Evolutionary conservation across 331 rosid species (phyloP).

Genomic region (Telfairia occidentalis): DNA sequence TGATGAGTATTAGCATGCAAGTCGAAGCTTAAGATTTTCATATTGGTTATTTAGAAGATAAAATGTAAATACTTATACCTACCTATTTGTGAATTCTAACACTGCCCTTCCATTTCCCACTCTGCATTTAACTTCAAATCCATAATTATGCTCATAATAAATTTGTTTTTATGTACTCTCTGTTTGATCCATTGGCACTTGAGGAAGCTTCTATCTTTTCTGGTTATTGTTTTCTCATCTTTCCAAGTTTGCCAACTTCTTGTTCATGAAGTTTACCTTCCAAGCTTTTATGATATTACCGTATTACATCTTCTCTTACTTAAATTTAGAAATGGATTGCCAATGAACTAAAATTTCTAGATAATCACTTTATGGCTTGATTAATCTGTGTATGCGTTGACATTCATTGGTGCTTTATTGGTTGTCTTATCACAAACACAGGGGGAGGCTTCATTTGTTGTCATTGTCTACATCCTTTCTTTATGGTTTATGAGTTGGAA

Average conservation of each 20-base stretch:
- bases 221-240: neutral
- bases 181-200: neutral
- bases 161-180: neutral
- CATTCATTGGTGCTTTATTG: neutral
- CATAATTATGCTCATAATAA: neutral
- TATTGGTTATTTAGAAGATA: neutral
- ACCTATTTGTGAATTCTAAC: neutral
- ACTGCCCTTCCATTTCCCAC: neutral
- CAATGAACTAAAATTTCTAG: neutral
- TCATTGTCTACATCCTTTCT: neutral
- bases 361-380: neutral
- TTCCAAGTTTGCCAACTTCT: neutral
- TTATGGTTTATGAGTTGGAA: neutral
- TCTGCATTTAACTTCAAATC: neutral
- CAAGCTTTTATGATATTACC: neutral
- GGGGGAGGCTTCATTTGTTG: neutral
- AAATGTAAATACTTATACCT: neutral
- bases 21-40: neutral
- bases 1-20: neutral
- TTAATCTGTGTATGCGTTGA: neutral
- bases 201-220: neutral
- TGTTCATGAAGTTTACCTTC: neutral
- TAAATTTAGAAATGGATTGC: neutral
- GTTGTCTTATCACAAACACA: neutral
- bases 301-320: neutral